phyloP scores from a whole-genome alignment of 352 stramenopile species.

The Pythium phragmiticola region DNA sequence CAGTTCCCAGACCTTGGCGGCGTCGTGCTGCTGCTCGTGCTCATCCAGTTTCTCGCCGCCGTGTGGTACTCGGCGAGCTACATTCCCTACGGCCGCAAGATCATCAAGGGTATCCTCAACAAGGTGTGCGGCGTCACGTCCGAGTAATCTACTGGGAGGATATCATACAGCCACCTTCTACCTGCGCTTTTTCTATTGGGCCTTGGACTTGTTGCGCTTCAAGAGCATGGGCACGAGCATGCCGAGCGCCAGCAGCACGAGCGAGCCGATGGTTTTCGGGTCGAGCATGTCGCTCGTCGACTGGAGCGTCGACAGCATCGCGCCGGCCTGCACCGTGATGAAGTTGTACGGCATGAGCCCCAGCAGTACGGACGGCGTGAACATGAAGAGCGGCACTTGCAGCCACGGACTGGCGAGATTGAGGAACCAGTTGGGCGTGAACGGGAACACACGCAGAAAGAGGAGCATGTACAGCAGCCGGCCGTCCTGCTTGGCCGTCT shows the following conservation, averaged over 20 bases:
- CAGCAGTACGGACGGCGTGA: slow-evolving; percentile 60
- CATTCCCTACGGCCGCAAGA: slow-evolving; percentile 82
- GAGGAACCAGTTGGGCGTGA: slow-evolving; percentile 85
- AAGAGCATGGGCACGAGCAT: slow-evolving; percentile 69
- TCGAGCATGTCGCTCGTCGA: slow-evolving; percentile 71
- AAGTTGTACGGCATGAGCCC: slow-evolving; percentile 85
- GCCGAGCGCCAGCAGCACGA: slow-evolving; percentile 54
- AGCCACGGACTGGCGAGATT: slow-evolving; percentile 82
- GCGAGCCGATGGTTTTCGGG: slow-evolving; percentile 47
- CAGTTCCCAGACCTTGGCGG: slow-evolving; percentile 64
- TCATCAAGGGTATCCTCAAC: slow-evolving; percentile 60
- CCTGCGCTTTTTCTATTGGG: background rate
- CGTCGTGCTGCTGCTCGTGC: slow-evolving; percentile 74
- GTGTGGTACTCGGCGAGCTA: slow-evolving; percentile 87
- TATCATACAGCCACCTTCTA: too few relatives aligned
- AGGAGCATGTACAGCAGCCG: slow-evolving; percentile 65
- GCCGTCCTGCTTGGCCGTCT: slow-evolving; percentile 40
- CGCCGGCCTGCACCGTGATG: slow-evolving; percentile 73
- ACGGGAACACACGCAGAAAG: slow-evolving; percentile 79
- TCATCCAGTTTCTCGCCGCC: slow-evolving; percentile 74
- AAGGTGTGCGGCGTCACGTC: slow-evolving; percentile 53
- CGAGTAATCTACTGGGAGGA: slow-evolving; percentile 9
- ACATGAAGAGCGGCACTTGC: slow-evolving; percentile 61
- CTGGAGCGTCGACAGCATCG: slow-evolving; percentile 68
- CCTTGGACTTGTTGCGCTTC: slow-evolving; percentile 36